These are phyloP conservation scores for Potentilla sterilis DNA, from an alignment of 306 rosid genomes.

Conservation along the genomic window DNA sequence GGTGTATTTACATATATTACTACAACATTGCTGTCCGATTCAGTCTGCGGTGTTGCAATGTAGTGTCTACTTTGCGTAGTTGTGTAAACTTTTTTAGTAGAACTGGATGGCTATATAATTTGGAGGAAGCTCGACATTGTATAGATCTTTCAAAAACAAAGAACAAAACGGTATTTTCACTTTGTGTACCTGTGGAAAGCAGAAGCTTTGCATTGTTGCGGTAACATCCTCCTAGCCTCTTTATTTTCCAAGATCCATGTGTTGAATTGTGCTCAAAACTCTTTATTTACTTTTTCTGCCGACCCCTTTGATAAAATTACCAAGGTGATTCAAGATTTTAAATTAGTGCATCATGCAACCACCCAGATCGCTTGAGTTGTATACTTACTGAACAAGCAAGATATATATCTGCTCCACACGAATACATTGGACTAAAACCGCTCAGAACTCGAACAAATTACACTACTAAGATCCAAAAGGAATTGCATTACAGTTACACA, in stretches of 20 bases:
- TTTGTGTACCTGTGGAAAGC: neutral
- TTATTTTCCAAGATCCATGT: neutral
- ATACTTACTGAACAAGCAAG: neutral
- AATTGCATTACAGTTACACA: neutral
- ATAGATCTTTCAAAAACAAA: neutral
- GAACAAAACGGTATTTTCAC: neutral
- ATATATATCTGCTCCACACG: neutral
- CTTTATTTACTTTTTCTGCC: neutral
- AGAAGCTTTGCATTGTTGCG: no score
- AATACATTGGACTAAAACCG: neutral
- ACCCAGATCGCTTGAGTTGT: neutral
- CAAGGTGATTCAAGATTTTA: neutral
- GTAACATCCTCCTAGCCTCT: neutral
- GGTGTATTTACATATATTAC: neutral
- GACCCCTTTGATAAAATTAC: no score
- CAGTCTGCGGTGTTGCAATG: neutral
- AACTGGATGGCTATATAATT: neutral
- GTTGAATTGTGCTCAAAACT: no score
- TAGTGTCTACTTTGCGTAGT: no score
- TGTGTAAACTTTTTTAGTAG: neutral
- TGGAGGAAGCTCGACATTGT: neutral
- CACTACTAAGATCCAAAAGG: neutral
- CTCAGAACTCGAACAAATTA: neutral
- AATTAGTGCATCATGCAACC: neutral
- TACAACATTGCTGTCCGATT: neutral